phyloP scores from a whole-genome alignment of 2,329 filamentous ascomycete species.

The Colletotrichum spaethianum region DNA sequence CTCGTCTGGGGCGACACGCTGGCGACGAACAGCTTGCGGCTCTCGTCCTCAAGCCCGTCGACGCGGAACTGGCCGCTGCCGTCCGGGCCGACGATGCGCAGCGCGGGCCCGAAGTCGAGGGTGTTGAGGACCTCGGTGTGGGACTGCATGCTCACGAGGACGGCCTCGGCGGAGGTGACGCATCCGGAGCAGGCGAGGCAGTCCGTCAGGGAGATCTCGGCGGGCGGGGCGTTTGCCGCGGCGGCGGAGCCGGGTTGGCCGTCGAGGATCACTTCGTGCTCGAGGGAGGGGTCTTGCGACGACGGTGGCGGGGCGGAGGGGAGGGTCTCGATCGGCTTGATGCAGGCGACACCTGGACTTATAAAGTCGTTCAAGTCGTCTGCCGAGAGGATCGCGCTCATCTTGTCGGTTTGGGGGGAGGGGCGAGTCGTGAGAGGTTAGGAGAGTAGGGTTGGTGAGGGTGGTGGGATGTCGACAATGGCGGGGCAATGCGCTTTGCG shows the following conservation, averaged over 20 bases:
- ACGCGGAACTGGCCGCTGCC: conserved; percentile 55
- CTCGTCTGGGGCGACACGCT: conserved; percentile 93
- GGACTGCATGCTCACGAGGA: conserved; percentile 95
- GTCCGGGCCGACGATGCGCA: conserved; percentile 56
- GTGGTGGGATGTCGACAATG: conserved; percentile 3
- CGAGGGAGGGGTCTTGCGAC: conserved; percentile 51
- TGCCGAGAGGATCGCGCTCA: conserved; percentile 97
- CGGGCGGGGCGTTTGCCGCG: conserved; percentile 73
- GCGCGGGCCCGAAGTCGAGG: conserved; percentile 76
- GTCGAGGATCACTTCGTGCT: conserved; percentile 94
- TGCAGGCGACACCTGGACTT: conserved; percentile 95
- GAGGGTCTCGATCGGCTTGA: conserved; percentile 95
- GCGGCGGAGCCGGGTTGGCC: conserved; percentile 75
- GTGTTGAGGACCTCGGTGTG: conserved; percentile 91
- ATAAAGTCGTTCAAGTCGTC: conserved; percentile 99
- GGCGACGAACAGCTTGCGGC: conserved; percentile 88
- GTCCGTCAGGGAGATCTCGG: conserved; percentile 95
- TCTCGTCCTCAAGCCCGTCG: conserved; percentile 67
- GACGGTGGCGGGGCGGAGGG: conserved; percentile 71
- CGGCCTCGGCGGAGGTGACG: conserved; percentile 96
- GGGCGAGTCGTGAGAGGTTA: background rate
- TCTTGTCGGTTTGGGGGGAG: conserved; percentile 57
- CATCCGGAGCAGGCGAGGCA: conserved; percentile 98
- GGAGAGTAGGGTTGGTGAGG: background rate
- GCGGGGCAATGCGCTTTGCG: conserved; percentile 14